Evolutionary conservation across 192 early-diverging fungal species (phyloP), one percentile per base, ranked within the genome.

Genomic region (Phycomyces blakesleeanus): DNA sequence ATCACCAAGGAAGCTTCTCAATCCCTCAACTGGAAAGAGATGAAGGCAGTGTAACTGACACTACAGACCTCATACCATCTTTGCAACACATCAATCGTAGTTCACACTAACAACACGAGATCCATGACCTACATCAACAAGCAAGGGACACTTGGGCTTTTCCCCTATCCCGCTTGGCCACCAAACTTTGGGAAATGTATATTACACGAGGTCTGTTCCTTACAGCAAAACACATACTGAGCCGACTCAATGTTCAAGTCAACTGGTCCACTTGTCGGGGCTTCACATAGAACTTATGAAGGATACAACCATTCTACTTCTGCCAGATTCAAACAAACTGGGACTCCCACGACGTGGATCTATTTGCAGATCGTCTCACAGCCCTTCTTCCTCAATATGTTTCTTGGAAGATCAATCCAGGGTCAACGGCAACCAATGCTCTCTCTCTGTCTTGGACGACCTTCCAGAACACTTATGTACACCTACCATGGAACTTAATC

Each of bases 1-100:
- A 52, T 61, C 42, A 0, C 5, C 12, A 20, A 50, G 22, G 54
- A 69, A 53, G 20, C 15, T 21, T 27, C 21, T 0, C 29, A 49
- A 44, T 67, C 69, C 22, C 69, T 76, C 59, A 76, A 72, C 39
- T 68, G 51, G 55, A 66, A 68, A 27, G 69, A 76, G 25, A 8
- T 76, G 5, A 52, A 61, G 41, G 39, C 54, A 14, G 68, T 64
- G 0, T 56, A 57, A 39, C 27, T 61, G 5, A 52, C 63, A 12
- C 55, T 44, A 0, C 41, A 37, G 0, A 20, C 54, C 26, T 64
- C 56, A 8, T 24, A 22, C 1, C 3, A 15, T 11, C 40, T 55
- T 6, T n/a, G 34, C 1, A 15, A 38, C 42, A 57, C 1, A 0
- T 27, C 25, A 5, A 26, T 57, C 3, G 11, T 51, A 1, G 50